Conservation (phyloP, 306 rosid genomes). For the Adenanthera pavonina region DNA sequence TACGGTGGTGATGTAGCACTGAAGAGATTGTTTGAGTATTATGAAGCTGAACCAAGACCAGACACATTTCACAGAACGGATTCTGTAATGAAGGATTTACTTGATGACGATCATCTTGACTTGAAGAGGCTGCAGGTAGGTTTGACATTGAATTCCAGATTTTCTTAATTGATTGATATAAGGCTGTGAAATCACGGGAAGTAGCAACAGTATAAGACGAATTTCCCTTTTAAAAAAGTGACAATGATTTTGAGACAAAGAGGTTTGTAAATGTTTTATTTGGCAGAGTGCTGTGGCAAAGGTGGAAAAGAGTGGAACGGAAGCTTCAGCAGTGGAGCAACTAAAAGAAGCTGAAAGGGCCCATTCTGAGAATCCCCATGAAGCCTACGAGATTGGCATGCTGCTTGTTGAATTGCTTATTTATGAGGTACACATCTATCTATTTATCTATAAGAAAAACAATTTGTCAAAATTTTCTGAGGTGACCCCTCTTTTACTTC, state of each 20-base stretch:
- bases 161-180: background rate
- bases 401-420: slow-evolving; percentile 67
- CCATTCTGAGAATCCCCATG: slow-evolving; percentile 29
- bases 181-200: background rate
- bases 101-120: slow-evolving; percentile 39
- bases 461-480: too few relatives aligned
- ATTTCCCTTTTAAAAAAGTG: background rate
- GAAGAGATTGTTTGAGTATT: slow-evolving; percentile 51
- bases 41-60: slow-evolving; percentile 42
- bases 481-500: too few relatives aligned
- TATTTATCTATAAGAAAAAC: too few relatives aligned
- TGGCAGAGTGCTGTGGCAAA: slow-evolving; percentile 46
- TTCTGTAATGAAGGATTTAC: slow-evolving; percentile 18
- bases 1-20: slow-evolving; percentile 58
- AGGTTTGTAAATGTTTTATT: background rate
- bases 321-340: slow-evolving; percentile 46
- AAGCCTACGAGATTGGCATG: slow-evolving; percentile 75
- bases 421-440: slow-evolving; percentile 51
- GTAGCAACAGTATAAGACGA: background rate
- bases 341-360: slow-evolving; percentile 41
- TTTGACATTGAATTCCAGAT: slow-evolving; percentile 6
- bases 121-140: slow-evolving; percentile 59
- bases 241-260: background rate
- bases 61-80: background rate
- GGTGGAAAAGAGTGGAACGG: slow-evolving; percentile 63